A percentile compares a stretch with the other conserved stretches of the same genome.
Evolutionary conservation across 306 rosid genomes (phyloP).

Genomic region (Mucuna pruriens): DNA sequence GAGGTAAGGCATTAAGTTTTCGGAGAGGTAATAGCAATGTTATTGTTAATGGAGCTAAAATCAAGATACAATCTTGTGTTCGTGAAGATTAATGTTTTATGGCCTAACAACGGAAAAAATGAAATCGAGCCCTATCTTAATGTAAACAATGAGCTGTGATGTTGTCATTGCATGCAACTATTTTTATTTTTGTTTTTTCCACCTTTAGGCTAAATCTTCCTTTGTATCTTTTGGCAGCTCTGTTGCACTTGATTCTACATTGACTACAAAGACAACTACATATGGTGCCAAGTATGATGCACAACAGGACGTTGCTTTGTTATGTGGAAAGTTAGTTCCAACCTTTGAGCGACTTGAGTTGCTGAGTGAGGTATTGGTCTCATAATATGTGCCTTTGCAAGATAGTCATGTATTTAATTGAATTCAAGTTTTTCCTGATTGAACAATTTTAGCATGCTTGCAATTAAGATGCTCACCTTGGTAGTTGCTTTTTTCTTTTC

Average conservation of each 20-base stretch:
- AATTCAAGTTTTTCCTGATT: neutral
- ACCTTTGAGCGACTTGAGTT: conserved; percentile 83
- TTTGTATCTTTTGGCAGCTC: conserved; percentile 53
- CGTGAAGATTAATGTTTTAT: neutral
- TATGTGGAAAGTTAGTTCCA: conserved; percentile 72
- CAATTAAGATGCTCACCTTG: neutral
- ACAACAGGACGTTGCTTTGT: conserved; percentile 54
- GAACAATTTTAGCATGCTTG: neutral
- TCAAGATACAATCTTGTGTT: neutral
- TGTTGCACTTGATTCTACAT: conserved; percentile 47
- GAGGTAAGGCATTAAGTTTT: conserved; percentile 55
- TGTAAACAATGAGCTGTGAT: conserved; percentile 10
- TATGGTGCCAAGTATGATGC: conserved; percentile 57
- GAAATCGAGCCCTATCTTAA: neutral
- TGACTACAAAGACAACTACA: conserved; percentile 53
- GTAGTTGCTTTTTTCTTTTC: conserved; percentile 30
- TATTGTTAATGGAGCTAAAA: conserved; percentile 10
- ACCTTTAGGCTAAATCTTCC: conserved; percentile 33
- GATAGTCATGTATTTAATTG: neutral
- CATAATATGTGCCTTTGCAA: neutral
- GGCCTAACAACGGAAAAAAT: neutral
- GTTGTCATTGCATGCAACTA: neutral
- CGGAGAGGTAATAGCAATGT: neutral
- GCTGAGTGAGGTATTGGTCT: conserved; percentile 72
- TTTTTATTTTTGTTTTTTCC: neutral